Evolutionary conservation across 2,329 filamentous ascomycete species (phyloP).

Genomic region (Cryphonectria naterciae): DNA sequence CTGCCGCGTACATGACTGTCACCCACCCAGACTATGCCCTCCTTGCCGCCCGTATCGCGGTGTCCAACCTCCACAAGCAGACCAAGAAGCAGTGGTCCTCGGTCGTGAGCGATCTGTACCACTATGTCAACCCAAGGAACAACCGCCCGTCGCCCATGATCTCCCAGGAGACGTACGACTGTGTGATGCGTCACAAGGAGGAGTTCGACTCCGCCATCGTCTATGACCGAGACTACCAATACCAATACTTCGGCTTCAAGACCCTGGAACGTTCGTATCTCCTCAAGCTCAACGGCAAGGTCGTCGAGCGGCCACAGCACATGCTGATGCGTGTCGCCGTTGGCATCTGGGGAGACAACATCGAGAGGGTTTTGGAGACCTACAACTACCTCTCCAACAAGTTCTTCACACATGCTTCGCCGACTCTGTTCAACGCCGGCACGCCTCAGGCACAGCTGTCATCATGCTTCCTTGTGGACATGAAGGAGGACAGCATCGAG

Average conservation of each 20-base stretch:
- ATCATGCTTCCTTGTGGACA: slow-evolving; percentile 98
- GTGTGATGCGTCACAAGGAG: slow-evolving; percentile 92
- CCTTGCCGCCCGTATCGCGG: slow-evolving; percentile 95
- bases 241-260: slow-evolving; percentile 99
- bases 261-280: slow-evolving; percentile 97
- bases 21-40: slow-evolving; percentile 99
- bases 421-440: slow-evolving; percentile 96
- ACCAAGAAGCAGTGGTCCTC: slow-evolving; percentile 99
- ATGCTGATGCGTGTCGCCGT: slow-evolving; percentile 99
- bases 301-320: slow-evolving; percentile 96
- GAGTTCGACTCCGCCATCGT: slow-evolving; percentile 99
- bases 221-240: slow-evolving; percentile 99
- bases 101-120: slow-evolving; percentile 89
- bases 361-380: slow-evolving; percentile 94
- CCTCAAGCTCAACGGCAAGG: slow-evolving; percentile 91
- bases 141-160: slow-evolving; percentile 88
- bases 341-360: slow-evolving; percentile 92
- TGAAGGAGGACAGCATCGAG: slow-evolving; percentile 99
- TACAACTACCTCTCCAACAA: slow-evolving; percentile 99
- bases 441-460: slow-evolving; percentile 94
- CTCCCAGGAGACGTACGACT: slow-evolving; percentile 85
- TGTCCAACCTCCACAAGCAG: slow-evolving; percentile 99
- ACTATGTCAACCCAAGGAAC: slow-evolving; percentile 97
- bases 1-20: slow-evolving; percentile 99
- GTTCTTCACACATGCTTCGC: slow-evolving; percentile 97